Conservation (phyloP, 2,329 filamentous ascomycete genomes). For the Hypomyces perniciosus region DNA sequence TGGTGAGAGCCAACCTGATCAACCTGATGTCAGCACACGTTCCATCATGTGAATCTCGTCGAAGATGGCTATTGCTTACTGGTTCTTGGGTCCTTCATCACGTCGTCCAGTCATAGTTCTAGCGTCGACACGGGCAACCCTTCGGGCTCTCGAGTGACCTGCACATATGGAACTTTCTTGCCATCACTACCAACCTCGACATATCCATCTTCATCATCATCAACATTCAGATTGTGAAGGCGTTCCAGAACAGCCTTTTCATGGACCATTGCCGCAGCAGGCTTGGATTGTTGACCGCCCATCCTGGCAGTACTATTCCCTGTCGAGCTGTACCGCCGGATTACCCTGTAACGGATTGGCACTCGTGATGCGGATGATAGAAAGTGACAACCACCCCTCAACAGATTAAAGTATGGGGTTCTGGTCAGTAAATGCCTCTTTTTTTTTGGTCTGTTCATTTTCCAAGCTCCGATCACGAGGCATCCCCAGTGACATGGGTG, state of each 20-base stretch:
- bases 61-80: conserved; percentile 32
- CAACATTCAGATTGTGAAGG: conserved; percentile 39
- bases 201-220: conserved; percentile 45
- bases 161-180: conserved; percentile 19
- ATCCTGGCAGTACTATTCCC: conserved; percentile 22
- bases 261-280: conserved; percentile 22
- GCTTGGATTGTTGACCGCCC: conserved; percentile 41
- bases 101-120: conserved; percentile 53
- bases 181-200: conserved; percentile 40
- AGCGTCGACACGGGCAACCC: conserved; percentile 47
- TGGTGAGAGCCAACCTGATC: conserved; percentile 64
- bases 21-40: not conserved
- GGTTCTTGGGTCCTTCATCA: conserved; percentile 60
- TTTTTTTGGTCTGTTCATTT: too few relatives aligned
- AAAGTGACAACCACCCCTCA: too few relatives aligned
- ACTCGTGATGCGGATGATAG: too few relatives aligned
- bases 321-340: too few relatives aligned
- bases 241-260: conserved; percentile 42
- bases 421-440: too few relatives aligned
- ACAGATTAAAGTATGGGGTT: too few relatives aligned
- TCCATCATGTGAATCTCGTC: not conserved
- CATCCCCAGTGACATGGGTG: too few relatives aligned
- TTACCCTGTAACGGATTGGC: too few relatives aligned
- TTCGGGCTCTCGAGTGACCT: conserved; percentile 28
- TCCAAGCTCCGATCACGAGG: too few relatives aligned